Base-by-base conservation (phyloP, 2,329 filamentous ascomycete genomes). In the Metarhizium guizhouense region DNA sequence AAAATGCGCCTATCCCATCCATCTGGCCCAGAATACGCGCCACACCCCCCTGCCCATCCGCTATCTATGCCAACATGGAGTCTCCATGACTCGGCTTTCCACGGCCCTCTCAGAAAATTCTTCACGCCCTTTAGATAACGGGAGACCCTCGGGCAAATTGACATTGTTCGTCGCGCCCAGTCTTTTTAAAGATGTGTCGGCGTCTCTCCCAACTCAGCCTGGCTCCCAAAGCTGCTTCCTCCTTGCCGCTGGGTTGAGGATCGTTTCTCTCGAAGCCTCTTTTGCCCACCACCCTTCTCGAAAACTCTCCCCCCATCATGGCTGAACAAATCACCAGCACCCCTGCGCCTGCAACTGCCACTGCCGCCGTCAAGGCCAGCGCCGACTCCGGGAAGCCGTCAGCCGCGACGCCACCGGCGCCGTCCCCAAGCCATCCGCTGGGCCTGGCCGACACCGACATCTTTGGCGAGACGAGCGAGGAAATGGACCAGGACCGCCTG, bases 401-500 rank as follows among this genome's bases (percentile, higher is more conserved):
- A 42, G 50, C 42, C 38, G 25, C 50, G 13, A 52, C 53, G 43
- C 53, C 56, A 51, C 53, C 36, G 6, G n/a, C 47, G n/a, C 20
- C 7, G 18, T 49, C 32, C 7, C 30, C 38, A 10, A 38, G 47
- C 30, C 43, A 56, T 13, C 36, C 30, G 10, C 40, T 14, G 7
- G 25, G 18, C 34, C 13, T n/a, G 3, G 48, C 47, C 32, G 55
- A 59, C 14, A 51, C 59, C 50, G 56, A 59, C n/a, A 56, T 60
- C 6, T 52, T 62, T 11, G 58, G 54, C 48, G 63, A 63, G 42
- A 56, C 59, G 51, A 63, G 61, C 58, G 65, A 64, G 50, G 65
- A 67, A 48, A 49, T 65, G 51, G 57, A 66, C 43, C 64, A 63
- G 47, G 70, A 73, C 53, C 61, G 70, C 43, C 71, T 77, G 43